A percentile compares a stretch with the other conserved stretches of the same genome.
Evolutionary conservation across 306 rosid genomes (phyloP).

Genomic region (Nissolia schottii): DNA sequence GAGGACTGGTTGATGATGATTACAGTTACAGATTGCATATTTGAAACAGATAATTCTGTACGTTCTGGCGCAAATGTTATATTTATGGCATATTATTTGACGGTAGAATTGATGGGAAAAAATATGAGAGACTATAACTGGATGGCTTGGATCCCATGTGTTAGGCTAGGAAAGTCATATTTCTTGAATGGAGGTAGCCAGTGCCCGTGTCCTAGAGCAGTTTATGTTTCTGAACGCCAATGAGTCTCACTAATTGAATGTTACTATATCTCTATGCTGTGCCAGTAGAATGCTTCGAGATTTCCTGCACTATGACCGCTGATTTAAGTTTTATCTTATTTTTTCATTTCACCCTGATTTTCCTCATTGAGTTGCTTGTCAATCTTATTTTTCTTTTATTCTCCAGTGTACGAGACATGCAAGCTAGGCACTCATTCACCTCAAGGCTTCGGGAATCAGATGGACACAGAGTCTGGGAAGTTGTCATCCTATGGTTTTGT

Average conservation of each 20-base stretch:
- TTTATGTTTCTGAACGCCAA: conserved; percentile 11
- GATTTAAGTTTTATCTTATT: conserved; percentile 17
- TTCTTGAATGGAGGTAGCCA: background rate
- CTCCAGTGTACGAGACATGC: conserved; percentile 94
- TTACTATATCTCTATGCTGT: conserved; percentile 7
- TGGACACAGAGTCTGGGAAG: conserved; percentile 87
- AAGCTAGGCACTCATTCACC: conserved; percentile 95
- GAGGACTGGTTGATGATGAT: conserved; percentile 18
- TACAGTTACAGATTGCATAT: background rate
- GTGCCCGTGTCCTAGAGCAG: background rate
- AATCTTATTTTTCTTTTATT: background rate
- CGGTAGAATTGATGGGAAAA: background rate
- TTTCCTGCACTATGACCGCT: conserved; percentile 5
- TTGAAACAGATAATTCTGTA: background rate
- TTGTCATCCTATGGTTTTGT: conserved; percentile 75
- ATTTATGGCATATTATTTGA: background rate
- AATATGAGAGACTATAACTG: conserved; percentile 7
- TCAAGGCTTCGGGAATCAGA: conserved; percentile 73
- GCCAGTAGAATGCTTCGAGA: conserved; percentile 5
- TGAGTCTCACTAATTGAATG: background rate
- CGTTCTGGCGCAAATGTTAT: no score
- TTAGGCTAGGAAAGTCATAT: background rate
- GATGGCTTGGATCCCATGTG: conserved; percentile 4
- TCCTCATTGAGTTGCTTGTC: background rate
- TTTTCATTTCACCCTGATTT: background rate